Percentiles rank a stretch among this genome's conserved stretches.
Conservation (phyloP, 2,329 filamentous ascomycete genomes). For the Beauveria sp. region DNA sequence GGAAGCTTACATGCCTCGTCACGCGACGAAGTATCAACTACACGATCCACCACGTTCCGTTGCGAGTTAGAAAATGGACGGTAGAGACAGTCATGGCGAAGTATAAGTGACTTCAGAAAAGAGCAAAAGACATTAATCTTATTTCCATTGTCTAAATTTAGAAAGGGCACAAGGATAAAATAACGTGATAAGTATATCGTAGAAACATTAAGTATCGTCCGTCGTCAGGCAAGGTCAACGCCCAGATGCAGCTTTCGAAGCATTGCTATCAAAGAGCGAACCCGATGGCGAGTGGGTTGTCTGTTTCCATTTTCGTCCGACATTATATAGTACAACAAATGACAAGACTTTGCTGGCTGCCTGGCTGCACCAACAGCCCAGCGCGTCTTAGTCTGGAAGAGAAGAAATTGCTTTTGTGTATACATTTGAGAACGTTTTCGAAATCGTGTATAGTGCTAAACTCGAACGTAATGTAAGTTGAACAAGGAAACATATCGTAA, state of each 20-base stretch:
- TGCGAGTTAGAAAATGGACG: background rate
- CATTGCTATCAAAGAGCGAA: background rate
- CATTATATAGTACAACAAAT: constrained; percentile 7
- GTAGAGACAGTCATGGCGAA: background rate
- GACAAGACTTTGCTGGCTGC: background rate
- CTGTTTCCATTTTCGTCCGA: background rate
- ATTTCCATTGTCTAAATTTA: background rate
- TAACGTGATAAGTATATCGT: constrained; percentile 5
- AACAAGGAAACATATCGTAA: constrained; percentile 1
- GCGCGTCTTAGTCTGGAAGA: background rate
- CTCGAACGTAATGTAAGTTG: background rate
- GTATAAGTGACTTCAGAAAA: background rate
- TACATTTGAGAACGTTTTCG: background rate
- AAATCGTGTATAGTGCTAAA: background rate
- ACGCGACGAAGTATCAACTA: background rate
- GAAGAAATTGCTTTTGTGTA: background rate
- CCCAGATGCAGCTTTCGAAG: background rate
- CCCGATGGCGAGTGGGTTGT: background rate
- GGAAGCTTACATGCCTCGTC: background rate
- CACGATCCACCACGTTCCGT: background rate
- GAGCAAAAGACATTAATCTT: constrained; percentile 4
- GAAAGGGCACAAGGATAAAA: background rate
- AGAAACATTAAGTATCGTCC: background rate
- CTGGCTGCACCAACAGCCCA: background rate
- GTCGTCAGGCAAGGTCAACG: background rate